These are phyloP conservation scores for Sistotremastrum suecicum DNA, from an alignment of 768 basidiomycete genomes.

Conservation along the genomic window DNA sequence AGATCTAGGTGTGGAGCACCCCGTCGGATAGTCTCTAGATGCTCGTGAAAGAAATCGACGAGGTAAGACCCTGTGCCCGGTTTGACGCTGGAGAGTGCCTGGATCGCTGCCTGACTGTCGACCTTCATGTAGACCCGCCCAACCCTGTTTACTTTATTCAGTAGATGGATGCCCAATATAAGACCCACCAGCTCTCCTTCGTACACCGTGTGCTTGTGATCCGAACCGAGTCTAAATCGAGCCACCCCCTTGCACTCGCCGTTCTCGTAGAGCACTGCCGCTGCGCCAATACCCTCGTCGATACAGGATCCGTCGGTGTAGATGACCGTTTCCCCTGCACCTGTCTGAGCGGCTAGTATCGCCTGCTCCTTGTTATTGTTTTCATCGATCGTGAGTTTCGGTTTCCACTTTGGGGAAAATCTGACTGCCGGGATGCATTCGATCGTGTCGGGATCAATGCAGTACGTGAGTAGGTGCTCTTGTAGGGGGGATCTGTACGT, in stretches of 20 bases:
- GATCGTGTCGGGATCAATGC: conserved; percentile 1
- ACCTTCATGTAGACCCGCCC: no score
- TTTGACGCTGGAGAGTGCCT: not conserved
- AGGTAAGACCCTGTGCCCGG: conserved; percentile 3
- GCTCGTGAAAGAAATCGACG: conserved; percentile 1
- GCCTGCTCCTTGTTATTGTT: not conserved
- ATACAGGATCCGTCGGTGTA: conserved; percentile 2
- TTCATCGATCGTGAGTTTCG: not conserved
- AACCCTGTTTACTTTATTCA: no score
- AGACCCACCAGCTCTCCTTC: conserved; percentile 19
- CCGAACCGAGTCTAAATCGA: not conserved
- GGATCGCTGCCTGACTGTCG: conserved; percentile 7
- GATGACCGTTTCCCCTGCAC: not conserved
- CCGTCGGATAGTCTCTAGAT: not conserved
- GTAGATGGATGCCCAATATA: conserved; percentile 13
- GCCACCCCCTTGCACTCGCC: not conserved
- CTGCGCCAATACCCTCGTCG: conserved; percentile 5
- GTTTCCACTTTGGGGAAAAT: not conserved
- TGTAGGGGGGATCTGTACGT: conserved; percentile 12
- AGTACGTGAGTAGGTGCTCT: conserved; percentile 5
- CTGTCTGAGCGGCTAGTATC: not conserved
- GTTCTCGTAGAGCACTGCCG: not conserved
- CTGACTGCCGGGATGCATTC: conserved; percentile 7
- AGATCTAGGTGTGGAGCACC: not conserved
- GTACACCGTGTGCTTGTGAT: conserved; percentile 5